Percentiles rank a stretch among this genome's conserved stretches.
Conservation (phyloP, 257 asterid genomes). For the Solanum appendiculatum region DNA sequence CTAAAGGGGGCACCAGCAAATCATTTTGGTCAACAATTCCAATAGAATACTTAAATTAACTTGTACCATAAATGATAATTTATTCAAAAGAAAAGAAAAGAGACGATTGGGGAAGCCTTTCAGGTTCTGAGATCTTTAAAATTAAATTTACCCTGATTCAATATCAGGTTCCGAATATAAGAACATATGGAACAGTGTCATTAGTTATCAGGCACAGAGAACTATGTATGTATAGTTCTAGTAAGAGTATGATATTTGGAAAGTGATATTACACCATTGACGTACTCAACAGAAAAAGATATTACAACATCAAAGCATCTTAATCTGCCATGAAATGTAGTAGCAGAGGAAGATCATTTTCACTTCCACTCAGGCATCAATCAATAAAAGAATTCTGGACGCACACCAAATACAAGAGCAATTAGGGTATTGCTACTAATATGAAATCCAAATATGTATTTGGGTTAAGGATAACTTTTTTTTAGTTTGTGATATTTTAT, state of each 20-base stretch:
- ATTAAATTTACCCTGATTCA: neutral
- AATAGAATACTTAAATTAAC: neutral
- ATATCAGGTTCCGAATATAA: neutral
- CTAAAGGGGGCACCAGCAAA: constrained; percentile 23
- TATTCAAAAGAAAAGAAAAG: neutral
- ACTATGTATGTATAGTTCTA: neutral
- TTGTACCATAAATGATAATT: neutral
- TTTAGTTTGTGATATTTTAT: neutral
- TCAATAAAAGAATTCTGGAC: neutral
- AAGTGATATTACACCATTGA: neutral
- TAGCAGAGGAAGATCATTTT: neutral
- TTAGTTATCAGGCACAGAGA: neutral
- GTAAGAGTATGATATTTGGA: neutral
- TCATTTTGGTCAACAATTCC: neutral
- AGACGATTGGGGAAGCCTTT: neutral
- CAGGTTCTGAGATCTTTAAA: neutral
- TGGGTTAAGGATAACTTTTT: neutral
- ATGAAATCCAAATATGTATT: neutral
- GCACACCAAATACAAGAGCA: neutral
- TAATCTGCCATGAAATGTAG: neutral
- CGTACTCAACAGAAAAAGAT: neutral
- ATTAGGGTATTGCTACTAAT: neutral
- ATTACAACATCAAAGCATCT: neutral
- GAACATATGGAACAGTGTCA: neutral
- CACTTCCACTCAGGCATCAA: neutral